Evolutionary conservation across 441 rosid genomes (phyloP).

Genomic region (Eutrema salsugineum): DNA sequence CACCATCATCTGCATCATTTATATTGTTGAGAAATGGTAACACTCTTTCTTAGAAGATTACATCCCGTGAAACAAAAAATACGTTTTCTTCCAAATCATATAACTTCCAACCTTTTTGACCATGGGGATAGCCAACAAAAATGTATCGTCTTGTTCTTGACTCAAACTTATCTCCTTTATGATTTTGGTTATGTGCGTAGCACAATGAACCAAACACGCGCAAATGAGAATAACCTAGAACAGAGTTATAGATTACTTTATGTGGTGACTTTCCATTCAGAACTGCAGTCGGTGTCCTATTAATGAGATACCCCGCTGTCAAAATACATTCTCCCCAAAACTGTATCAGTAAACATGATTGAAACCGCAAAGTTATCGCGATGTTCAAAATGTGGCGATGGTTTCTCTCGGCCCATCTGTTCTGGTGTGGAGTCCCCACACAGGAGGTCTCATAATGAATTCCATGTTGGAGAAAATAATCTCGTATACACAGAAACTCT

Average conservation of each 20-base stretch:
- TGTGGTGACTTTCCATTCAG: not conserved
- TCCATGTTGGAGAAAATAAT: too few relatives aligned
- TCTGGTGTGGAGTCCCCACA: not conserved
- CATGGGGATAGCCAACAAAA: not conserved
- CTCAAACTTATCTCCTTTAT: not conserved
- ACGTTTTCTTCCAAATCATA: not conserved
- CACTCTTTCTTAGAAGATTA: too few relatives aligned
- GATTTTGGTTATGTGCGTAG: not conserved
- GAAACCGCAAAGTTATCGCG: not conserved
- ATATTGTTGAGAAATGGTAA: too few relatives aligned
- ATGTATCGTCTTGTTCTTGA: not conserved
- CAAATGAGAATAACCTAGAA: not conserved
- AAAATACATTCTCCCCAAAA: not conserved
- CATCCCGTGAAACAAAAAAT: too few relatives aligned
- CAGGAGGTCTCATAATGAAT: too few relatives aligned
- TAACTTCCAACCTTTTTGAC: not conserved
- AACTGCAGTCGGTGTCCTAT: not conserved
- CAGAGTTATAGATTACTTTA: rapidly evolving
- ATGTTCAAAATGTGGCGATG: not conserved
- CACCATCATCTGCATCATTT: too few relatives aligned
- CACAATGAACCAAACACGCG: not conserved
- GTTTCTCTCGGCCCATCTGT: not conserved
- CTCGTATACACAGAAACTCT: too few relatives aligned
- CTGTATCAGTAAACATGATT: rapidly evolving
- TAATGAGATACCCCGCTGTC: not conserved